Base-by-base conservation (phyloP, 805 yeast genomes). In the Candida insectorum region DNA sequence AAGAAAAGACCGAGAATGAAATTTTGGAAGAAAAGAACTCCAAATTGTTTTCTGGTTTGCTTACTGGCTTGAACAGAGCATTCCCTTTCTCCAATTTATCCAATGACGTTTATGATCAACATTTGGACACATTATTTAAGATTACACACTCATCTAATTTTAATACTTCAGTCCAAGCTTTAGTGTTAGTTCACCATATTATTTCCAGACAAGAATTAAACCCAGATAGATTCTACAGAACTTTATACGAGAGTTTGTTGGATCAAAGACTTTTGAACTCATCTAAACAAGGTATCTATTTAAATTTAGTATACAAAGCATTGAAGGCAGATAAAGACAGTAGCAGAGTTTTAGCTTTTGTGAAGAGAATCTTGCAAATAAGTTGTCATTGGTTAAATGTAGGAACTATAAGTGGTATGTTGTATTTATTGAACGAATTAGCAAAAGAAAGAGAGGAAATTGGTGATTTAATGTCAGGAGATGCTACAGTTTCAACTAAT, bases 51-150 rank as follows among this genome's bases (percentile, higher is more conserved):
- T 80, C 96, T 18, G 96, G 96, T 11, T 72, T 93, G 36, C 73
- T 93, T 45, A 87, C 98, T 1, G 98, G 98, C 47, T 75, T 93
- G 38, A 93, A 93, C 57, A 84, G 98, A 62, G 89, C 97, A 0
- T 91, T 86, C 71, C 97, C 97, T 35, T 93, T 85, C 56, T 79
- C 95, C 2, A 72, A 78, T 43, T 66, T 93, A 34, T 80, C 87
- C 12, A 73, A 78, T 24, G 79, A 81, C 18, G 74, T 76, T 5
- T 86, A 81, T 52, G 76, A 78, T 44, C 68, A 74, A 40, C 97
- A 93, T 61, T 67, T 91, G 52, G 82, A 86, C 52, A 81, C 95
- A 0, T 65, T 93, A 36, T 93, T 83, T 71, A 78, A 77, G 51
- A 91, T 91, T 55, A 89, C 97, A 4, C 97, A 91, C 58, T 82